Percentiles rank a stretch among this genome's conserved stretches.
Evolutionary conservation across 306 rosid species (phyloP).

Genomic region (Acacia crassicarpa): DNA sequence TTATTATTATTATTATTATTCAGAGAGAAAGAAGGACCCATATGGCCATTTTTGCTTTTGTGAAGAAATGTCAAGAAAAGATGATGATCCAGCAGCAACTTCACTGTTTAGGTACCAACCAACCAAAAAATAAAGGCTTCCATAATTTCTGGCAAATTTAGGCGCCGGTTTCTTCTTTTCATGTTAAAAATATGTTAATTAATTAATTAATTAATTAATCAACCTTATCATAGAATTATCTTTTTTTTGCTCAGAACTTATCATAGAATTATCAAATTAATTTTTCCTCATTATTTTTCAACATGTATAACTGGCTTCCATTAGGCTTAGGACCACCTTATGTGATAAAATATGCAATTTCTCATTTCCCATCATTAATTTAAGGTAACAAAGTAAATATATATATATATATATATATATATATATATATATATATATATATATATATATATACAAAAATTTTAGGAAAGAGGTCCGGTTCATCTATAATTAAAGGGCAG

Average conservation of each 20-base stretch:
- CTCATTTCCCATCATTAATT: background rate
- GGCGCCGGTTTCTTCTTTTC: conserved; percentile 33
- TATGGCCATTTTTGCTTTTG: conserved; percentile 8
- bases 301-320: conserved; percentile 35
- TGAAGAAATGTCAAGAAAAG: conserved; percentile 30
- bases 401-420: no score
- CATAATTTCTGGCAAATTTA: conserved; percentile 39
- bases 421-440: no score
- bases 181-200: background rate
- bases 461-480: no score
- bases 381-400: background rate
- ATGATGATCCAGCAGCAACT: conserved; percentile 26
- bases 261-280: background rate
- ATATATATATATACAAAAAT: no score
- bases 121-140: background rate
- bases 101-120: conserved; percentile 35
- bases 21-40: no score
- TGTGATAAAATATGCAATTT: conserved; percentile 1
- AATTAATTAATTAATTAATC: background rate
- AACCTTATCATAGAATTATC: background rate
- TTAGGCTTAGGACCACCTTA: conserved; percentile 11
- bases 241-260: no score
- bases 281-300: conserved; percentile 14
- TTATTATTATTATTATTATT: no score
- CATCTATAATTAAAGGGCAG: no score